These are phyloP conservation scores for Chalciporus chontae DNA, from an alignment of 768 basidiomycete genomes.

Conservation along the genomic window DNA sequence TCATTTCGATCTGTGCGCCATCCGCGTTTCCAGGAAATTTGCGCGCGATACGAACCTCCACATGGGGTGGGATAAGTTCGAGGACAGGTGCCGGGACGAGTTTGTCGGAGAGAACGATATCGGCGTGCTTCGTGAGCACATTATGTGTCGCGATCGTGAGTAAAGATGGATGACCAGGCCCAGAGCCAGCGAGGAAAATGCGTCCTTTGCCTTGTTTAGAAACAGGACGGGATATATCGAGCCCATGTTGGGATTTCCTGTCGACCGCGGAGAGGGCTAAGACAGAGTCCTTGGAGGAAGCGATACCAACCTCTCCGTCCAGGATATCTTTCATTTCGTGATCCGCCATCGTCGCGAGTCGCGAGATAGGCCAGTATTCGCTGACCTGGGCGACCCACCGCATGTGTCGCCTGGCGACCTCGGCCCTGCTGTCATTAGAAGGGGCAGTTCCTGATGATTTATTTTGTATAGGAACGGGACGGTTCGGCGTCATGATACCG, in stretches of 20 bases:
- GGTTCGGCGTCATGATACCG: conserved; percentile 57
- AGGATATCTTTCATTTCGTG: conserved; percentile 67
- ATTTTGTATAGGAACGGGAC: conserved; percentile 56
- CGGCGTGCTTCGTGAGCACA: conserved; percentile 73
- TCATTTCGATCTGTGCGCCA: conserved; percentile 90
- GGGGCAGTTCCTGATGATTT: neutral
- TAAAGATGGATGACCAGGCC: conserved; percentile 91
- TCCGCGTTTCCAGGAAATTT: conserved; percentile 99
- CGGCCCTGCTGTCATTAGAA: conserved; percentile 36
- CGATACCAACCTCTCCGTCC: conserved; percentile 32
- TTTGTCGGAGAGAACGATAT: conserved; percentile 93
- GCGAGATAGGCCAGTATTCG: conserved; percentile 90
- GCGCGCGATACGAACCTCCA: conserved; percentile 83
- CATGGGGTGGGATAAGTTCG: conserved; percentile 68
- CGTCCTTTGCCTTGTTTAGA: conserved; percentile 43
- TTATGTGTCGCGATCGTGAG: conserved; percentile 85
- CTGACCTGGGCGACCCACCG: conserved; percentile 94
- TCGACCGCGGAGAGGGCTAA: conserved; percentile 31
- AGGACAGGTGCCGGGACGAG: conserved; percentile 90
- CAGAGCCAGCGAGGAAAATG: conserved; percentile 92
- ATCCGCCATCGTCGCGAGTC: conserved; percentile 64
- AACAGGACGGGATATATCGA: conserved; percentile 16
- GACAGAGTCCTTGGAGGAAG: conserved; percentile 7
- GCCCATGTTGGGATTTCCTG: conserved; percentile 30
- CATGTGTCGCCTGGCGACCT: conserved; percentile 64